A percentile compares a stretch with the other conserved stretches of the same genome.
Evolutionary conservation across 2,329 filamentous ascomycete genomes (phyloP).

Genomic region (Fusarium longipes): DNA sequence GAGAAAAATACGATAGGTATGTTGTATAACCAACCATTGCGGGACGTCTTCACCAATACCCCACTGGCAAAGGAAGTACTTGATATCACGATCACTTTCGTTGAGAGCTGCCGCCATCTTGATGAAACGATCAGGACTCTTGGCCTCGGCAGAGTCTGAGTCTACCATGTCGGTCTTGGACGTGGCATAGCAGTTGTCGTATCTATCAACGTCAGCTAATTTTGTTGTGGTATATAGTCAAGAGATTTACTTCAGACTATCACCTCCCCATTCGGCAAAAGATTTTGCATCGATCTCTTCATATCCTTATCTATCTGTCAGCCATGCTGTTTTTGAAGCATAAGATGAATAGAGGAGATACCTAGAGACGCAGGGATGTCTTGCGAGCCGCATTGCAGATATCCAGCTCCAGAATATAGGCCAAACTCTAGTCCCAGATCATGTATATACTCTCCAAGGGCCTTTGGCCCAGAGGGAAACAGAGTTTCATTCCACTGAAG

Average conservation of each 20-base stretch:
- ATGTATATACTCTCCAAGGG: conserved; percentile 62
- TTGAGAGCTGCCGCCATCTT: conserved; percentile 59
- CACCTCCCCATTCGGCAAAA: conserved; percentile 58
- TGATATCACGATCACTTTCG: conserved; percentile 54
- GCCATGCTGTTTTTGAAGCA: accelerated
- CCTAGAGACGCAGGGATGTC: conserved; percentile 58
- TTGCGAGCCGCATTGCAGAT: conserved; percentile 57
- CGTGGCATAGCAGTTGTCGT: conserved; percentile 62
- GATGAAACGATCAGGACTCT: conserved; percentile 56
- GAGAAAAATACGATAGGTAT: accelerated
- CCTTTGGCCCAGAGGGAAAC: conserved; percentile 63
- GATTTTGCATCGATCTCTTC: conserved; percentile 56
- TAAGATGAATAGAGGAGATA: conserved; percentile 26
- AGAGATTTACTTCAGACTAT: conserved; percentile 64
- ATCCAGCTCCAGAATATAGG: conserved; percentile 64
- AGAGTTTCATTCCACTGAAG: conserved; percentile 61
- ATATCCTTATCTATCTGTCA: conserved; percentile 45
- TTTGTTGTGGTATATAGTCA: accelerated
- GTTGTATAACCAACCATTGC: conserved; percentile 50
- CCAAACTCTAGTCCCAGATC: conserved; percentile 62
- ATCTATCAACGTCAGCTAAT: conserved; percentile 43
- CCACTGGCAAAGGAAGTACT: conserved; percentile 66
- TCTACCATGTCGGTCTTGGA: conserved; percentile 57
- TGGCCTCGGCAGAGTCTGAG: conserved; percentile 52
- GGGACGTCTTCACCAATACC: conserved; percentile 61